Evolutionary conservation across 2,329 filamentous ascomycete species (phyloP), one percentile per base, ranked within the genome.

Genomic region (Lachnellula occidentalis): DNA sequence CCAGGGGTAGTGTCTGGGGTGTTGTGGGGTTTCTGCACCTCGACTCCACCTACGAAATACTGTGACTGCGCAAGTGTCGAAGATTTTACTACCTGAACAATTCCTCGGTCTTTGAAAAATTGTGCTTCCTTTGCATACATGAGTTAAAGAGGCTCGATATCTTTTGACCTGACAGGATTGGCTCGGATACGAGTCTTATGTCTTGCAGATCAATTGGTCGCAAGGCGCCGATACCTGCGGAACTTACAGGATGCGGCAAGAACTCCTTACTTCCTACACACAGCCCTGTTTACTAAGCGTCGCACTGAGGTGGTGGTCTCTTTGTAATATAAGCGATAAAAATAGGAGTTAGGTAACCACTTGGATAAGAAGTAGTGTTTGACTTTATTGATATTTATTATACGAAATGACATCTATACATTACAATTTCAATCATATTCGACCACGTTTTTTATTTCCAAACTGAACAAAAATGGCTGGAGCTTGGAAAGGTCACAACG

Each of bases 401-500:
- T 39, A 15, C 36, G 36, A 39, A 14, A 39, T 17, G 5, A 39
- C 17, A 39, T 17, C 17, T 17, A n/a, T 9, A n/a, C 17, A 39
- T 39, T 15, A 17, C 17, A 7, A 15, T 17, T 15, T 39, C 8
- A 5, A 17, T 39, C 36, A 39, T 7, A 39, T 31, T 12, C 27
- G 27, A 31, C 27, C 2, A 1, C 9, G 1, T 31, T 31, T 31
- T 9, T 31, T 11, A 31, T 11, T 11, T 11, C 27, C 9, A 31
- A 11, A 12, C 12, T 9, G 11, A 31, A 11, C 36, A 17, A 9
- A 39, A 17, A 39, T 39, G 36, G 36, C 48, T 21, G 54, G 54
- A 36, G 31, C 51, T 36, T 56, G 54, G 54, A 53, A 56, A 48
- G 54, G 46, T 11, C 49, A 27, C 3, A 52, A 53, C 45, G 53